Evolutionary conservation across 2,329 filamentous ascomycete genomes (phyloP).

Genomic region (Claviceps fusiformis): DNA sequence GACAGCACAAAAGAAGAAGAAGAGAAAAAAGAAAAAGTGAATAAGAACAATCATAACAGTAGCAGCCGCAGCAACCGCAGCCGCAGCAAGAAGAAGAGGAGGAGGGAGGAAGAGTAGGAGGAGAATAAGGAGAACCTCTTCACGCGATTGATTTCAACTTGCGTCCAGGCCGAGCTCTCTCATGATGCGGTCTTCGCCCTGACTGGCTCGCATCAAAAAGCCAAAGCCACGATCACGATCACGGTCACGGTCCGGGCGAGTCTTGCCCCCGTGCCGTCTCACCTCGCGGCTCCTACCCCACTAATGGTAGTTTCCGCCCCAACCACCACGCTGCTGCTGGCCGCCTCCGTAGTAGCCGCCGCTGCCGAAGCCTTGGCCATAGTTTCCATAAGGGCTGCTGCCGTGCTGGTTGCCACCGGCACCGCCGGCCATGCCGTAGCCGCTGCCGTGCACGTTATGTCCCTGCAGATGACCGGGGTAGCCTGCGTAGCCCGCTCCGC

Average conservation of each 20-base stretch:
- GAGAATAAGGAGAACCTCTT: not conserved
- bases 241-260: slow-evolving; percentile 5
- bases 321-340: slow-evolving; percentile 38
- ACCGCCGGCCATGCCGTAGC: slow-evolving; percentile 40
- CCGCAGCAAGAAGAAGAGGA: not conserved
- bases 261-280: slow-evolving; percentile 9
- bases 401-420: slow-evolving; percentile 37
- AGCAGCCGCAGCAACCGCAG: not conserved
- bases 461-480: slow-evolving; percentile 43
- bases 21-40: not conserved
- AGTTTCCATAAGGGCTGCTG: slow-evolving; percentile 40
- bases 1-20: not conserved
- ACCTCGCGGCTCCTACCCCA: slow-evolving; percentile 19
- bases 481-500: slow-evolving; percentile 32
- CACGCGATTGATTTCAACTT: slow-evolving; percentile 1
- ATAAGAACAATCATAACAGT: not conserved
- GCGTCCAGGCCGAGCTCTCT: slow-evolving; percentile 8
- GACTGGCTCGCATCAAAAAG: not conserved
- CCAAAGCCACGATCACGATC: not conserved
- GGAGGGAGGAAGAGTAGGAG: not conserved
- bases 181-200: slow-evolving; percentile 7
- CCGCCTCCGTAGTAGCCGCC: slow-evolving; percentile 32
- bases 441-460: slow-evolving; percentile 39
- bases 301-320: slow-evolving; percentile 47
- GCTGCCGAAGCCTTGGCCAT: slow-evolving; percentile 34